A percentile compares a stretch with the other conserved stretches of the same genome.
phyloP scores from a whole-genome alignment of 805 yeast genomes.

The Metschnikowia cerradonensis region DNA sequence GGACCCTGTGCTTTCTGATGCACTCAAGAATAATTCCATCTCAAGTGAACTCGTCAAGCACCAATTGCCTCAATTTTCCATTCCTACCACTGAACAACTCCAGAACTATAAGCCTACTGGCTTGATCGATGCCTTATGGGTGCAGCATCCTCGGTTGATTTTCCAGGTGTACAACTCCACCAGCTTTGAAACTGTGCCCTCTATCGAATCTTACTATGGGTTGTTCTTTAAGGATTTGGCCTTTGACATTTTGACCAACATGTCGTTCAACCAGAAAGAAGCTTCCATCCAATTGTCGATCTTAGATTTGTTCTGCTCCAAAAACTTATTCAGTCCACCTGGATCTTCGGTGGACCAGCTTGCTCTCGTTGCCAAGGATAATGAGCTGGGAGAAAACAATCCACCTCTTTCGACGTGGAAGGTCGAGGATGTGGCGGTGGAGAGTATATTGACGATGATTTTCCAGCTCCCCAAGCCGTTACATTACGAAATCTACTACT shows the following conservation, averaged over 20 bases:
- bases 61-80: constrained; percentile 36
- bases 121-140: constrained; percentile 62
- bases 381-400: constrained; percentile 34
- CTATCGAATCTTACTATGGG: constrained; percentile 34
- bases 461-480: constrained; percentile 68
- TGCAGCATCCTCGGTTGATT: constrained; percentile 49
- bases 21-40: constrained; percentile 32
- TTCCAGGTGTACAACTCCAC: constrained; percentile 59
- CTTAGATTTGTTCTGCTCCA: constrained; percentile 66
- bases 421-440: constrained; percentile 85
- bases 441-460: constrained; percentile 71
- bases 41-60: constrained; percentile 39
- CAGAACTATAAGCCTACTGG: constrained; percentile 24
- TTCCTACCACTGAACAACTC: constrained; percentile 24
- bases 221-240: constrained; percentile 71
- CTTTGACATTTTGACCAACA: constrained; percentile 67
- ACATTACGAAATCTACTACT: constrained; percentile 72
- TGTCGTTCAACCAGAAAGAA: constrained; percentile 86
- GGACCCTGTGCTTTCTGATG: constrained; percentile 30
- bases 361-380: constrained; percentile 36
- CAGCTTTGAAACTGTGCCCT: constrained; percentile 57
- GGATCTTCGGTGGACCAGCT: constrained; percentile 78
- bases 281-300: constrained; percentile 79
- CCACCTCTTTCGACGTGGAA: constrained; percentile 72
- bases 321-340: constrained; percentile 48